Percentiles rank a stretch among this genome's conserved stretches.
Conservation (phyloP, 2,329 filamentous ascomycete genomes). For the Sarocladium brachiariae region DNA sequence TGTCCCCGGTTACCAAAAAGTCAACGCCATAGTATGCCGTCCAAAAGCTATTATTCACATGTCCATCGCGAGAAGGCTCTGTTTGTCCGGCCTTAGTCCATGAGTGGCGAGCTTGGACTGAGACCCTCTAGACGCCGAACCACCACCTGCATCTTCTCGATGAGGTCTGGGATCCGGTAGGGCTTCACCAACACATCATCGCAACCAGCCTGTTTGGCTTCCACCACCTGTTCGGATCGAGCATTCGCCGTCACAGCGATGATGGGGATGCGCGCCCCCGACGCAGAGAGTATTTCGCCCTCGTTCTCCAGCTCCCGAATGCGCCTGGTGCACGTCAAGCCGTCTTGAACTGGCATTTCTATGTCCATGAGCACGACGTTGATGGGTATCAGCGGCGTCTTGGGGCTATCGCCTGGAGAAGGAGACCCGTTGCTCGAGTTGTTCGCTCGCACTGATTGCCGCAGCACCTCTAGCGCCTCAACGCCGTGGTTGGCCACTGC, state of each 20-base stretch:
- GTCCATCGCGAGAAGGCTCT: too few species aligned
- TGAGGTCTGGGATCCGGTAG: constrained; percentile 55
- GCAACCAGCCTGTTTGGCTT: constrained; percentile 44
- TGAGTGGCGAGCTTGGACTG: constrained; percentile 12
- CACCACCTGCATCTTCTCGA: constrained; percentile 52
- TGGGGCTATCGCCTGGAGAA: constrained; percentile 12
- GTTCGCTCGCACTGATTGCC: constrained; percentile 19
- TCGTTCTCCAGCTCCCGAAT: constrained; percentile 56
- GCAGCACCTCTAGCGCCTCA: constrained; percentile 46
- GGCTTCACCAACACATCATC: constrained; percentile 68
- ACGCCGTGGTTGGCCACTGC: constrained; percentile 50
- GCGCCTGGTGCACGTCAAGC: constrained; percentile 55
- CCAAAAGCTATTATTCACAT: too few species aligned
- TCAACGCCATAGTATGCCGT: not conserved
- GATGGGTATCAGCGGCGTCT: constrained; percentile 29
- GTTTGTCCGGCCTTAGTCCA: not conserved
- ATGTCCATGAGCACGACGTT: constrained; percentile 68
- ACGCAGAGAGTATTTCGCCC: constrained; percentile 39
- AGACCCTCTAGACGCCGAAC: constrained; percentile 24
- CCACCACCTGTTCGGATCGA: constrained; percentile 50
- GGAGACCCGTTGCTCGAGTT: not conserved
- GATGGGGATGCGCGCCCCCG: constrained; percentile 49
- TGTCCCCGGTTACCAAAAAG: not conserved
- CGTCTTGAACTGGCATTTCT: constrained; percentile 70
- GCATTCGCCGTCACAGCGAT: constrained; percentile 65